phyloP scores from a whole-genome alignment of 2,329 filamentous ascomycete genomes.

The Cyclaneusma minus region DNA sequence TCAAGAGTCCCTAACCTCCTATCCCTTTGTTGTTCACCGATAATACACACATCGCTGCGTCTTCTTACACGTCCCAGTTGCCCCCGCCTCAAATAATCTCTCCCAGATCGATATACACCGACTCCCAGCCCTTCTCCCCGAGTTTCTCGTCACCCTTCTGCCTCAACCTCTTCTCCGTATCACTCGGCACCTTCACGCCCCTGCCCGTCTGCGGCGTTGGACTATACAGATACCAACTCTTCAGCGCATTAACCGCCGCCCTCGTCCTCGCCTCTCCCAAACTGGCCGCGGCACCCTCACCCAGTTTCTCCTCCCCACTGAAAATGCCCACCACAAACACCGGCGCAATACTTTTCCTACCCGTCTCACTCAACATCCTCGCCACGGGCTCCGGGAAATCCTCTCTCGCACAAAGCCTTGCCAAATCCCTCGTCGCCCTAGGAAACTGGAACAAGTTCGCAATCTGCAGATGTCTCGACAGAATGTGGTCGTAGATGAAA shows the following conservation, averaged over 20 bases:
- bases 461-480: slow-evolving; percentile 65
- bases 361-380: slow-evolving; percentile 79
- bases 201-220: slow-evolving; percentile 28
- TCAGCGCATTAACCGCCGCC: slow-evolving; percentile 73
- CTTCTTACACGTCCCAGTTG: too few relatives aligned
- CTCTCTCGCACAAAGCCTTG: slow-evolving; percentile 71
- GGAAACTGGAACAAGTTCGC: slow-evolving; percentile 70
- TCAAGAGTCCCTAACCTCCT: too few relatives aligned
- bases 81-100: too few relatives aligned
- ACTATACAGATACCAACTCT: slow-evolving; percentile 93
- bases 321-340: slow-evolving; percentile 93
- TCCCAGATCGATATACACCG: slow-evolving; percentile 39
- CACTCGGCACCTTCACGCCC: slow-evolving; percentile 32
- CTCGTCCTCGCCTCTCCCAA: slow-evolving; percentile 62
- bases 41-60: too few relatives aligned
- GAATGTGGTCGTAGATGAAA: slow-evolving; percentile 74
- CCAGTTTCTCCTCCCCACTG: slow-evolving; percentile 79
- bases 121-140: slow-evolving; percentile 31
- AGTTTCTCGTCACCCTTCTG: slow-evolving; percentile 13
- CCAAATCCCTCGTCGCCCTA: slow-evolving; percentile 70
- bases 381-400: slow-evolving; percentile 80
- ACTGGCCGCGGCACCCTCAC: slow-evolving; percentile 71
- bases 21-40: too few relatives aligned
- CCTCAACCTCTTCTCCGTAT: slow-evolving; percentile 21
- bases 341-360: slow-evolving; percentile 66